phyloP scores from a whole-genome alignment of 768 basidiomycete genomes.

The Suillus alpinus region DNA sequence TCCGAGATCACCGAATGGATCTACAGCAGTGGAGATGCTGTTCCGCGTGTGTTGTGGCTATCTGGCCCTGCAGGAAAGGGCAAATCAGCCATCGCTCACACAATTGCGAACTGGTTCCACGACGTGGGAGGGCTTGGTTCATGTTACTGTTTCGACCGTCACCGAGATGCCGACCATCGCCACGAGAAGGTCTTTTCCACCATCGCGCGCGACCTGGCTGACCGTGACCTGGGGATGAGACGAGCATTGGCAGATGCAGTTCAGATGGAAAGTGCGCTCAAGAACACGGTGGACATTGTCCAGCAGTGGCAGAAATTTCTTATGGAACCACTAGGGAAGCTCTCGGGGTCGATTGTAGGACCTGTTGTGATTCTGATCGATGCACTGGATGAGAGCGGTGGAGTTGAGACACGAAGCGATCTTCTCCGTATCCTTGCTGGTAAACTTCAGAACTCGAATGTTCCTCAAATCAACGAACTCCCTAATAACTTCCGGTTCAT shows the following conservation, averaged over 20 bases:
- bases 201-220: slow-evolving; percentile 17
- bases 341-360: slow-evolving; percentile 7
- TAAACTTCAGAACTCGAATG: not conserved
- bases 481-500: slow-evolving; percentile 7
- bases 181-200: slow-evolving; percentile 14
- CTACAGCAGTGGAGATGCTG: not conserved
- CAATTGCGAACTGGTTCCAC: slow-evolving; percentile 8
- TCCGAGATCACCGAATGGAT: not conserved
- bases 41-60: slow-evolving; percentile 2
- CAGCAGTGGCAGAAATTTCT: slow-evolving; percentile 19
- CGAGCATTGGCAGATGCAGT: not conserved
- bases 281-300: not conserved
- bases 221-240: slow-evolving; percentile 8
- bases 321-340: slow-evolving; percentile 7
- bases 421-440: slow-evolving; percentile 12
- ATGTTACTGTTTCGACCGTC: slow-evolving; percentile 6
- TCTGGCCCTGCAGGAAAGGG: slow-evolving; percentile 19
- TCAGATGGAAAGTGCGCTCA: slow-evolving; percentile 1
- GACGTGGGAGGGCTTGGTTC: slow-evolving; percentile 13
- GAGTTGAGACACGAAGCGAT: not conserved
- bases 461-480: not conserved
- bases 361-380: slow-evolving; percentile 27
- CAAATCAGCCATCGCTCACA: slow-evolving; percentile 18
- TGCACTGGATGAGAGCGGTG: slow-evolving; percentile 17
- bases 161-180: slow-evolving; percentile 7